Evolutionary conservation across 106 monocot genomes (phyloP).

Genomic region (Iris macrosiphon): DNA sequence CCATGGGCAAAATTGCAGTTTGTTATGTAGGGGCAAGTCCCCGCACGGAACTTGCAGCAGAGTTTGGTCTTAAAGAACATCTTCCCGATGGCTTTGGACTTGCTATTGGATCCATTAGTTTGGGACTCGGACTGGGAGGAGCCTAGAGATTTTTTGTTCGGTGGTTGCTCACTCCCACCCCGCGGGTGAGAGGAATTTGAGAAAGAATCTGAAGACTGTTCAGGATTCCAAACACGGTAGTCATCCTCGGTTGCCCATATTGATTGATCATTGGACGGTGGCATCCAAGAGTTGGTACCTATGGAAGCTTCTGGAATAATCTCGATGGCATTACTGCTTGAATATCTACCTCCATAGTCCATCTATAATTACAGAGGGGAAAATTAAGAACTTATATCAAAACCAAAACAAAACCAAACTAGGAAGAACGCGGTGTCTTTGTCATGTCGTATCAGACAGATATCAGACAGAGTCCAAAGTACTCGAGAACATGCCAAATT

Average conservation of each 20-base stretch:
- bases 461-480: too few relatives aligned
- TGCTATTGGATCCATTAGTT: constrained; percentile 10
- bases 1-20: constrained; percentile 93
- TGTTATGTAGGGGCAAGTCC: constrained; percentile 76
- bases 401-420: too few relatives aligned
- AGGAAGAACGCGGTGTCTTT: too few relatives aligned
- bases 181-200: constrained; percentile 36
- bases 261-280: constrained; percentile 20
- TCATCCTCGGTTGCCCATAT: constrained; percentile 81
- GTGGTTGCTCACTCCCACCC: constrained; percentile 58
- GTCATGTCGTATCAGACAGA: too few relatives aligned
- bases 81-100: constrained; percentile 60
- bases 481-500: too few relatives aligned
- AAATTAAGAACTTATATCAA: neutral
- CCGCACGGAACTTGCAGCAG: constrained; percentile 83
- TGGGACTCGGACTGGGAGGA: constrained; percentile 15
- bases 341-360: constrained; percentile 19
- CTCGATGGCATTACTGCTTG: constrained; percentile 42
- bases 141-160: constrained; percentile 44
- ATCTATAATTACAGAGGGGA: constrained; percentile 1
- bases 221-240: constrained; percentile 38
- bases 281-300: constrained; percentile 19
- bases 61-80: constrained; percentile 98
- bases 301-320: constrained; percentile 41
- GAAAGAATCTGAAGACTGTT: constrained; percentile 19